Conservation (phyloP, 2,329 filamentous ascomycete species). For the Zymoseptoria ardabiliae region DNA sequence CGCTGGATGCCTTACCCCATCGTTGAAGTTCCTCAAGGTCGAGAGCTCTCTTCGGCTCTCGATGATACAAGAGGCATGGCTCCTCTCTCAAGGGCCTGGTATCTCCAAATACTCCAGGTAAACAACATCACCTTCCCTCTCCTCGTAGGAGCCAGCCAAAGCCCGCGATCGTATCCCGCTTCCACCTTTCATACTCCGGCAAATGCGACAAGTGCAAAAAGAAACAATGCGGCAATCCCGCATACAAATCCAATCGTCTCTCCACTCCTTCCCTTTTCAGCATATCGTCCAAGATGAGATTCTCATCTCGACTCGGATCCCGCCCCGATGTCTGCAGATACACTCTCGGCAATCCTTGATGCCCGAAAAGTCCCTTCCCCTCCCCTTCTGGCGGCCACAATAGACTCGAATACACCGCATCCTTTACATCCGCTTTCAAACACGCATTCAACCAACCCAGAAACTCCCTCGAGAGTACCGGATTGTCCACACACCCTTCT, state of each 20-base stretch:
- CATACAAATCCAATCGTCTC: constrained; percentile 38
- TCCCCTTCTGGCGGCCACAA: constrained; percentile 7
- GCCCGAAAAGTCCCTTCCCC: constrained; percentile 5
- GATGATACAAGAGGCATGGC: not conserved
- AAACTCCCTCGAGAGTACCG: constrained; percentile 10
- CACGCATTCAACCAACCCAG: constrained; percentile 6
- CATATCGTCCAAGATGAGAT: constrained; percentile 43
- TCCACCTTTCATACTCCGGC: constrained; percentile 22
- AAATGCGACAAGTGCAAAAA: constrained; percentile 21
- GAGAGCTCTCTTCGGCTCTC: too few species aligned
- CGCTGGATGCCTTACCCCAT: too few species aligned
- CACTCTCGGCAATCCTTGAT: constrained; percentile 35
- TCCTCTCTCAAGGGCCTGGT: not conserved
- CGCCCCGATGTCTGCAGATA: constrained; percentile 46
- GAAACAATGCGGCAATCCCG: constrained; percentile 39
- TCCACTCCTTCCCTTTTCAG: constrained; percentile 38
- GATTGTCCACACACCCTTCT: constrained; percentile 33
- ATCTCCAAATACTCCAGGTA: too few species aligned
- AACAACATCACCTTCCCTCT: not conserved
- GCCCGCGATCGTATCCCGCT: constrained; percentile 26
- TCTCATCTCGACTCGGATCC: constrained; percentile 47
- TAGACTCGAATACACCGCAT: constrained; percentile 6
- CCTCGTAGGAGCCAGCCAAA: constrained; percentile 25
- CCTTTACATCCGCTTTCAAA: constrained; percentile 6
- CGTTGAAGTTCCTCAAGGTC: too few species aligned